Evolutionary conservation across 257 asterid species (phyloP).

Genomic region (Anisodus acutangulus): DNA sequence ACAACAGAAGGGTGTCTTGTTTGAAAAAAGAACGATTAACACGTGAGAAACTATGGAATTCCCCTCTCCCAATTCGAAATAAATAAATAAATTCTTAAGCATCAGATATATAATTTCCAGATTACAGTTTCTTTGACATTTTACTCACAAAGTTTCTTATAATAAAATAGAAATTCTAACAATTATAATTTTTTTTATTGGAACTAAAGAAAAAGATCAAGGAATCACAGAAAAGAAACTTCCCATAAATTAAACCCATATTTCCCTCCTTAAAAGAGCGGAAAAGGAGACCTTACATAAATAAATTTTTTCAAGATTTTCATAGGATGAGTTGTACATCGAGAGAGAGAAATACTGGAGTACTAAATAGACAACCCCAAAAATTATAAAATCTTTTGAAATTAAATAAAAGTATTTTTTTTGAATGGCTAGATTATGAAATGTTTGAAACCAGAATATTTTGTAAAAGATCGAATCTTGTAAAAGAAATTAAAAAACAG

Average conservation of each 20-base stretch:
- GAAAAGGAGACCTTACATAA: not conserved
- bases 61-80: not conserved
- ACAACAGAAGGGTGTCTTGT: not conserved
- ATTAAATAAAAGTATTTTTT: not conserved
- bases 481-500: not conserved
- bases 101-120: not conserved
- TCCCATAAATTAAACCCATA: slow-evolving; percentile 6
- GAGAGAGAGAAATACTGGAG: not conserved
- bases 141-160: not conserved
- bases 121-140: not conserved
- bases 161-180: not conserved
- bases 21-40: not conserved
- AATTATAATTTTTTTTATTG: not conserved
- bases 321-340: not conserved
- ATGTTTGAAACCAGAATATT: not conserved
- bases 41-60: not conserved
- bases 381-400: not conserved
- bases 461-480: not conserved
- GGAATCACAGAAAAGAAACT: not conserved
- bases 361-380: not conserved
- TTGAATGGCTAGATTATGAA: not conserved
- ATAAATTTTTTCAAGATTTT: not conserved
- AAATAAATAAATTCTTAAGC: not conserved
- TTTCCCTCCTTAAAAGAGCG: not conserved
- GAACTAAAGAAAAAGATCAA: not conserved